phyloP scores from a whole-genome alignment of 139 green algal genomes.

The Pseudopediastrum boryanum region DNA sequence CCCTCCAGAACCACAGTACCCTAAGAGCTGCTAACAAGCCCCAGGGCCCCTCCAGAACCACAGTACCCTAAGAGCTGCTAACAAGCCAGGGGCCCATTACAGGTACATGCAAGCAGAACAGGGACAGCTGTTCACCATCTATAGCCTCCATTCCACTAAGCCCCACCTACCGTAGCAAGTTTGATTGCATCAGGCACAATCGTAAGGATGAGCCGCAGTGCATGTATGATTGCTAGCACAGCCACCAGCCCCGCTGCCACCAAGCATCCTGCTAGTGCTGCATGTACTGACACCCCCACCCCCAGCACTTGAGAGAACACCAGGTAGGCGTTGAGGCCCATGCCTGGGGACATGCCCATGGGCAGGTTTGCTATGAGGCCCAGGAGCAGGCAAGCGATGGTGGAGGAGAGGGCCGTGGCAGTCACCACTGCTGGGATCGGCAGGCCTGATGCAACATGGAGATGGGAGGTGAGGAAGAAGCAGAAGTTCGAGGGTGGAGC shows the following conservation, averaged over 20 bases:
- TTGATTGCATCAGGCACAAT: conserved; percentile 57
- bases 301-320: conserved; percentile 52
- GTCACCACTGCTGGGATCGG: conserved; percentile 59
- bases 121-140: too few species aligned
- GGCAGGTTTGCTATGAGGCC: conserved; percentile 78
- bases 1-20: too few species aligned
- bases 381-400: conserved; percentile 69
- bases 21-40: too few species aligned
- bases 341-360: conserved; percentile 73
- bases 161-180: conserved; percentile 45
- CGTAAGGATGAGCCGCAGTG: conserved; percentile 45
- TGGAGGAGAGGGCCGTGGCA: conserved; percentile 63
- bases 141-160: too few species aligned
- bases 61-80: too few species aligned
- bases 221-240: conserved; percentile 43
- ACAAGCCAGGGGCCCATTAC: too few species aligned
- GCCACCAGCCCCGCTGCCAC: conserved; percentile 41
- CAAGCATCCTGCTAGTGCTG: conserved; percentile 49
- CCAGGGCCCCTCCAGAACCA: too few species aligned
- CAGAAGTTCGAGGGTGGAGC: not conserved
- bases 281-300: conserved; percentile 5
- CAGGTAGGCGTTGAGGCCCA: conserved; percentile 67
- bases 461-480: not conserved
- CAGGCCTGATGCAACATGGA: conserved; percentile 22
- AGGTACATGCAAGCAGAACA: too few species aligned